These are phyloP conservation scores for Pseudocercospora pini-densiflorae DNA, from an alignment of 2,329 filamentous ascomycete genomes.

Conservation along the genomic window DNA sequence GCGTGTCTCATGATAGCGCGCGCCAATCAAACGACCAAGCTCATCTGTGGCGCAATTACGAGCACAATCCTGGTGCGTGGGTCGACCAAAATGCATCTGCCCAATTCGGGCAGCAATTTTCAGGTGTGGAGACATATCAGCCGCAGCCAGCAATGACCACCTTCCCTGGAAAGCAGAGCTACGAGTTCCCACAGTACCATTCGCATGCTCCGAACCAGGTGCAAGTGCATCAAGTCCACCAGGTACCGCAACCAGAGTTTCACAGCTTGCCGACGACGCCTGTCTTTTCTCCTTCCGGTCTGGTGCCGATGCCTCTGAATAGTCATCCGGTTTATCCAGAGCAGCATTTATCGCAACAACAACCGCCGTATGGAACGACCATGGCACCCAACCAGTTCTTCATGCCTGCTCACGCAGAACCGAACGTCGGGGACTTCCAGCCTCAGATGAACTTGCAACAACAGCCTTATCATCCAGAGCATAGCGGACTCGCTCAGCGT, in stretches of 20 bases:
- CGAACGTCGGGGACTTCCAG: conserved; percentile 18
- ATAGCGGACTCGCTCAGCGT: conserved; percentile 11
- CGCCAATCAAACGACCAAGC: conserved; percentile 1
- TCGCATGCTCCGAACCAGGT: conserved; percentile 15
- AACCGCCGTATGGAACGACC: conserved; percentile 4
- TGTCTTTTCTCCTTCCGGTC: conserved; percentile 20
- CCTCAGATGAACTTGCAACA: conserved; percentile 13
- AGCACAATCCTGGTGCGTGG: conserved; percentile 11
- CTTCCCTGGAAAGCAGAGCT: conserved; percentile 24
- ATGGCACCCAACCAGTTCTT: conserved; percentile 25
- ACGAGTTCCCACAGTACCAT: conserved; percentile 21
- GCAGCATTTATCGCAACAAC: background rate
- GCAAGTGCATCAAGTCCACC: conserved; percentile 24
- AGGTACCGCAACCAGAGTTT: conserved; percentile 31
- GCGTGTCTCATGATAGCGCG: conserved; percentile 7
- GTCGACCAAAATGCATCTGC: background rate
- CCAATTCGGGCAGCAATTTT: conserved; percentile 12
- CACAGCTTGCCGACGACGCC: conserved; percentile 28
- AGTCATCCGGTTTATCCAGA: conserved; percentile 13
- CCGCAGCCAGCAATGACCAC: conserved; percentile 4
- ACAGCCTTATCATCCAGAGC: conserved; percentile 16
- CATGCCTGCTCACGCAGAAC: conserved; percentile 20
- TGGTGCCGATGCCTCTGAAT: conserved; percentile 21
- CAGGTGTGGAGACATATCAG: conserved; percentile 9
- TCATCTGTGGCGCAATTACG: conserved; percentile 11